Evolutionary conservation across 2,329 filamentous ascomycete genomes (phyloP), one percentile per base, ranked within the genome.

Genomic region (Helotiales sp.): DNA sequence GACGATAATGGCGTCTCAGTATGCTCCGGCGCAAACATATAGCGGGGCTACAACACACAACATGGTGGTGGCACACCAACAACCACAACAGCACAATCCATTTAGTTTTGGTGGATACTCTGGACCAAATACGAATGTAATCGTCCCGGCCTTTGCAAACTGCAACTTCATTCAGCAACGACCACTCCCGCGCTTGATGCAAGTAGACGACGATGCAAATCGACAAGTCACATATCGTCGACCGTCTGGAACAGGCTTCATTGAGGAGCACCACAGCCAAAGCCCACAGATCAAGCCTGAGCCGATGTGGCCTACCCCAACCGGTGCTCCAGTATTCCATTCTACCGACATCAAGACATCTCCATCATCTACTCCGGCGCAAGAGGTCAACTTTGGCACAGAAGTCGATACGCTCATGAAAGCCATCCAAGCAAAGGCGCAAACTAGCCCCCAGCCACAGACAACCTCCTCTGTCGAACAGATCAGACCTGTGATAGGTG

Each of bases 361-460:
- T 13, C 62, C 67, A 10, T 54, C 52, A 32, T 65, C 63, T 20
- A 61, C 66, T 0, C 37, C 65, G 13, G 52, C 62, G 11, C 47
- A 63, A 22, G 82, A 86, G n/a, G 80, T 87, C 45, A 84, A 86
- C 68, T 95, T 94, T 77, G 85, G 87, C n/a, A 97, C 93, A 0
- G 88, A 93, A 67, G 89, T 97, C 45, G 94, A 97, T 77, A 89
- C 89, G 49, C 81, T 98, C 49, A 97, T 97, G 93, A 93, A 91
- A 79, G 88, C 91, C 0, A 95, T 97, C 55, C 93, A 97, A 78
- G 82, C 87, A 52, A 91, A 91, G 75, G 79, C 84, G 24, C 80
- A 83, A 15, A 78, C 78, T n/a, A 76, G 80, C 8, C 72, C 76
- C 40, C n/a, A n/a, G n/a, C 74, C 64, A 72, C 72, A 69, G 62